These are phyloP conservation scores for Avena insularis DNA, from an alignment of 176 grass and related monocot genomes.

Conservation along the genomic window DNA sequence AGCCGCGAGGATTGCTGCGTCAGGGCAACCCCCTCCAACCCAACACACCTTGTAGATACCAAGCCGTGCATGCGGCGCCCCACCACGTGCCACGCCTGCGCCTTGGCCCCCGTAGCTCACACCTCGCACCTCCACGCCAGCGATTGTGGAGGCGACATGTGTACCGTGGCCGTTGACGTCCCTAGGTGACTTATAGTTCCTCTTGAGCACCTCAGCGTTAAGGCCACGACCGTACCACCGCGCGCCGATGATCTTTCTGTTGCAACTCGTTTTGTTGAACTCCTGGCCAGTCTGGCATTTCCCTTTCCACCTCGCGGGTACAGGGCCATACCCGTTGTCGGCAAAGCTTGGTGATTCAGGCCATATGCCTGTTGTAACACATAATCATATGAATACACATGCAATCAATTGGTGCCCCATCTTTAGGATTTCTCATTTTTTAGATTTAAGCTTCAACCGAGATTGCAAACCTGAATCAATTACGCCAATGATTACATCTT, in stretches of 20 bases:
- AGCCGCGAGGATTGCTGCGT: not conserved
- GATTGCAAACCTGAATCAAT: conserved; percentile 39
- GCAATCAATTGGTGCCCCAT: not conserved
- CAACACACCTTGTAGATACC: conserved; percentile 61
- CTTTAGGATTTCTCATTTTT: not conserved
- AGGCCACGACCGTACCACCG: conserved; percentile 28
- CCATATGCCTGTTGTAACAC: conserved; percentile 43
- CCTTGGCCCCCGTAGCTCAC: conserved; percentile 33
- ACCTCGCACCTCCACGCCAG: conserved; percentile 36
- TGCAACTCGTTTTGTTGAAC: conserved; percentile 44
- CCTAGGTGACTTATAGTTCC: conserved; percentile 43
- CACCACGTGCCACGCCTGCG: conserved; percentile 49
- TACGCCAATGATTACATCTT: conserved; percentile 48
- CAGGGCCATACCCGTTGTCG: conserved; percentile 33
- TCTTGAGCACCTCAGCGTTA: not conserved
- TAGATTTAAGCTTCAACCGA: not conserved
- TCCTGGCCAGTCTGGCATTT: conserved; percentile 39
- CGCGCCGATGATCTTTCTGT: conserved; percentile 55
- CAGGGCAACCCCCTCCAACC: not conserved
- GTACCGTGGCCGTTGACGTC: conserved; percentile 51
- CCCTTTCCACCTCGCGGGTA: conserved; percentile 48
- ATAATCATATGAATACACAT: not conserved
- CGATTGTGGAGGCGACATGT: conserved; percentile 45
- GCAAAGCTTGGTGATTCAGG: conserved; percentile 61
- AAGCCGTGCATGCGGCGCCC: conserved; percentile 58